Base-by-base conservation (phyloP, 352 stramenopile genomes). In the Stramenopiles sp. region DNA sequence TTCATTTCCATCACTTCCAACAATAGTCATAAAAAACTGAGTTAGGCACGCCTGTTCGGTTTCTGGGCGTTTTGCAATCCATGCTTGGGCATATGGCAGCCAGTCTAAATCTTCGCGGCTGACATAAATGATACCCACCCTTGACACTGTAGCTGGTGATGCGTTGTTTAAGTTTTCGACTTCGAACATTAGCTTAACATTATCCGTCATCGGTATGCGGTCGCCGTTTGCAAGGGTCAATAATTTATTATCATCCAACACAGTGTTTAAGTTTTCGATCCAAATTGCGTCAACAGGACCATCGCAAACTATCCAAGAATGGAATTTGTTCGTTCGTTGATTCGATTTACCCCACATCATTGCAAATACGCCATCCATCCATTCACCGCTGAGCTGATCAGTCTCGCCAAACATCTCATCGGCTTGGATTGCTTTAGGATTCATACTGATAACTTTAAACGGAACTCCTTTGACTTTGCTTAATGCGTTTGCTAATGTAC, bases 261-360 rank as follows among this genome's bases (percentile, higher is more conserved):
- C 93, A 0, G 92, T 98, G 81, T 98, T 98, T 0, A 98, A 82
- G 84, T 98, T 91, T 82, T 98, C 94, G 74, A 98, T 98, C 93
- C 94, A 98, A 84, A 98, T 97, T 0, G 92, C 92, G 82, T 98
- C 94, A 1, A 98, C 92, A 0, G 93, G 94, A 0, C 94, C 94
- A 78, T 98, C 94, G 69, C 88, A 93, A 49, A 97, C 94, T 82
- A 97, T 98, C 93, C 94, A 97, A 76, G 94, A 98, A 83, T 97
- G 97, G 81, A 97, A 98, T 36, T 94, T 88, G 81, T 98, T 97
- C 78, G 85, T 89, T 74, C 95, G 93, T 78, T 97, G 96, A 82
- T 98, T 98, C 84, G 92, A 97, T 77, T 98, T 98, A 32, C 88
- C 90, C 93, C 93, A 99, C 85, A 98, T 98, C 0, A 93, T 92